Percentiles rank a stretch among this genome's conserved stretches.
Evolutionary conservation across 2,329 filamentous ascomycete species (phyloP).

Genomic region (Fusarium virguliforme): DNA sequence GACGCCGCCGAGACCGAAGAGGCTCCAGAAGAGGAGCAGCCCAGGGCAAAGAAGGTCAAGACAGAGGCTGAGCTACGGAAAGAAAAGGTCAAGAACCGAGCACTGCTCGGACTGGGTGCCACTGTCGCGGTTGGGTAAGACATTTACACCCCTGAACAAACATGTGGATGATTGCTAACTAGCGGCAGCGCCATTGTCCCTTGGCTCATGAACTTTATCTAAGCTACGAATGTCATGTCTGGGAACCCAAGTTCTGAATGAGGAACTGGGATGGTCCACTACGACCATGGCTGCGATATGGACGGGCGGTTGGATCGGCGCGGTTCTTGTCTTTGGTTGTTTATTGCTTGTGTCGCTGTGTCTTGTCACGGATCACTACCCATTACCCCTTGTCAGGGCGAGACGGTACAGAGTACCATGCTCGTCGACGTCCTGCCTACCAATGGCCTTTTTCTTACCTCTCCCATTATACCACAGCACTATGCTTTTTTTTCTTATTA

Average conservation of each 20-base stretch:
- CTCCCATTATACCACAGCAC: conserved; percentile 44
- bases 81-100: conserved; percentile 88
- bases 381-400: conserved; percentile 33
- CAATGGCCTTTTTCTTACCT: conserved; percentile 27
- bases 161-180: conserved; percentile 33
- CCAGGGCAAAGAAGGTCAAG: conserved; percentile 81
- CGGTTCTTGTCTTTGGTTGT: conserved; percentile 47
- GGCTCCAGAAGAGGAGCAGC: conserved; percentile 62
- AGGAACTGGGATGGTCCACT: conserved; percentile 31
- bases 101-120: conserved; percentile 87
- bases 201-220: conserved; percentile 69
- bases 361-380: conserved; percentile 43
- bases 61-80: conserved; percentile 87
- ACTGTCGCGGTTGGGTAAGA: conserved; percentile 88
- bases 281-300: conserved; percentile 46
- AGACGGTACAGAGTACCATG: conserved; percentile 32
- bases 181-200: conserved; percentile 63
- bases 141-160: conserved; percentile 62
- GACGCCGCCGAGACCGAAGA: conserved; percentile 55
- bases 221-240: conserved; percentile 51
- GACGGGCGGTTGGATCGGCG: conserved; percentile 51
- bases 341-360: conserved; percentile 38
- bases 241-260: conserved; percentile 25
- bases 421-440: conserved; percentile 15
- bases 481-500: conserved; percentile 33